Base-by-base conservation (phyloP, 768 basidiomycete genomes). In the Hygrophoropsis aurantiaca region DNA sequence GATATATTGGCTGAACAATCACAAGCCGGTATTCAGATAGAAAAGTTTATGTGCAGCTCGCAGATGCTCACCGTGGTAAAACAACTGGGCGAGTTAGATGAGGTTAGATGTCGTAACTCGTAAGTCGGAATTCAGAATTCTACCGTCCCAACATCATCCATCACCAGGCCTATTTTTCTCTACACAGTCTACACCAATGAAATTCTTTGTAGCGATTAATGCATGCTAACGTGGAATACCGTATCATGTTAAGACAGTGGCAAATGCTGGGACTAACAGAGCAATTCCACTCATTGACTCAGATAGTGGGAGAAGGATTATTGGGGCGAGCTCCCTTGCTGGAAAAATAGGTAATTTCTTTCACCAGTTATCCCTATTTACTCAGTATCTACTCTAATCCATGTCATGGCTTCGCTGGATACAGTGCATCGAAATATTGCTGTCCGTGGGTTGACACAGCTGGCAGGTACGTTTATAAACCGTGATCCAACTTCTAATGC, bases 381-480 rank as follows among this genome's bases (percentile, higher is more conserved):
- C 2, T 33, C 13, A 21, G 23, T 47, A 16, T 1, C 30, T n/a
- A 16, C 6, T 30, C n/a, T 18, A 15, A 6, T 13, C 6, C 27
- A 66, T 75, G 78, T 21, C 34, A 45, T 8, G 11, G 50, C 1
- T 50, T 65, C 33, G 42, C 63, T 23, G 51, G 62, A 4, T 77
- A 77, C 47, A 56, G 53, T 36, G 55, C 65, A 0, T 68, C 67
- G 4, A 76, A 78, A 54, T 75, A n/a, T 74, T 52, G 73, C 73
- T 3, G 41, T 78, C 1, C 60, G 73, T 21, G 73, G 70, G 15
- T 52, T 77, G 19, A 75, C 75, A 1, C 73, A 74, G 43, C 45
- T 54, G 2, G 53, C 61, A 43, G 61, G 61, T 62, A 24, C 11
- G 50, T 15, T n/a, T 19, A 24, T 10, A 19, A 21, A 11, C 34